Percentiles rank a stretch among this genome's conserved stretches.
Evolutionary conservation across 2,329 filamentous ascomycete species (phyloP).

Genomic region (Stagonosporopsis chrysanthemi): DNA sequence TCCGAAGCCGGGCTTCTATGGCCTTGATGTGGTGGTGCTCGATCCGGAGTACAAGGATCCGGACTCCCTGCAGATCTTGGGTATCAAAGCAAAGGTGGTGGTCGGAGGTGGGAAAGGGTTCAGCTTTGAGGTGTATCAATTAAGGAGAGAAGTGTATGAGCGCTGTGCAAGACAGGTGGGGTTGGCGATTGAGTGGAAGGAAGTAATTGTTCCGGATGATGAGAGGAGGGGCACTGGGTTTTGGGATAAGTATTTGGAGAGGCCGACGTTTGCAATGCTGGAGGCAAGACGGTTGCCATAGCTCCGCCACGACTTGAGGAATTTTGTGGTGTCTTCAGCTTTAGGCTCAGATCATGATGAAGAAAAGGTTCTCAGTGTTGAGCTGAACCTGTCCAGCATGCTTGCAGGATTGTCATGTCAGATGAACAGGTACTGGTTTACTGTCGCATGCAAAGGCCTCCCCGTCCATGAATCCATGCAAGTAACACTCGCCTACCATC

Average conservation of each 20-base stretch:
- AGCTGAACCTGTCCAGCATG: not conserved
- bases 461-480: slow-evolving; percentile 10
- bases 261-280: slow-evolving; percentile 36
- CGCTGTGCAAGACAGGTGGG: slow-evolving; percentile 32
- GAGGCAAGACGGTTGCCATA: slow-evolving; percentile 22
- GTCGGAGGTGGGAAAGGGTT: slow-evolving; percentile 28
- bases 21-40: slow-evolving; percentile 31
- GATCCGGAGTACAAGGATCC: slow-evolving; percentile 30
- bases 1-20: slow-evolving; percentile 34
- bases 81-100: slow-evolving; percentile 33
- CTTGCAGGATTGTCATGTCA: not conserved
- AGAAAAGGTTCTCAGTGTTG: not conserved
- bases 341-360: not conserved
- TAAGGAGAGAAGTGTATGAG: slow-evolving; percentile 38
- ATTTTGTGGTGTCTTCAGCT: not conserved
- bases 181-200: slow-evolving; percentile 32
- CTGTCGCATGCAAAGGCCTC: not conserved
- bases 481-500: slow-evolving; percentile 5
- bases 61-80: slow-evolving; percentile 23
- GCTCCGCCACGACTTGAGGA: not conserved
- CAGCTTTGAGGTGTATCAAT: slow-evolving; percentile 39
- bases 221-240: slow-evolving; percentile 31
- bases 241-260: slow-evolving; percentile 33
- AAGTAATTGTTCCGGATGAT: slow-evolving; percentile 35
- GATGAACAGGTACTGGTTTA: not conserved